Conservation (phyloP, 768 basidiomycete genomes). For the Sporobolomyces roseus region DNA sequence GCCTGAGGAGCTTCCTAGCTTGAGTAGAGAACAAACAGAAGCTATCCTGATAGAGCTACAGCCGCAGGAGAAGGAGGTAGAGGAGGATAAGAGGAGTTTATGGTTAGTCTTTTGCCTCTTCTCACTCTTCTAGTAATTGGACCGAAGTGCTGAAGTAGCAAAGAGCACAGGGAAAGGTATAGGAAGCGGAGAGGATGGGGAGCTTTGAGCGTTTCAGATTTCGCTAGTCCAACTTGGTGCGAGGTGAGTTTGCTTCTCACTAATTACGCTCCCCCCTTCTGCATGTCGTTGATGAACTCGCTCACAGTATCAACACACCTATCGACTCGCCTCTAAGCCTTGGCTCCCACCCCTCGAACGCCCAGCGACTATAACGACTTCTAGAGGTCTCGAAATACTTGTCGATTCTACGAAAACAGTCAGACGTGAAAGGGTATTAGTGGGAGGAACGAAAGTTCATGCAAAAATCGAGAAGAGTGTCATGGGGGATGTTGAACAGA, state of each 20-base stretch:
- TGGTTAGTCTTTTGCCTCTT: not conserved
- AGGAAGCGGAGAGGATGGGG: slow-evolving; percentile 24
- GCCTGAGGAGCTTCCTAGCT: not conserved
- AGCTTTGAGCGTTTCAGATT: slow-evolving; percentile 22
- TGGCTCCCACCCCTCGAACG: slow-evolving; percentile 26
- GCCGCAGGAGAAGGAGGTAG: too few species aligned
- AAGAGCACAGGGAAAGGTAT: slow-evolving; percentile 24
- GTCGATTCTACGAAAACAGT: slow-evolving; percentile 58
- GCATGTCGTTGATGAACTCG: not conserved
- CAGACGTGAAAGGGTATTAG: slow-evolving; percentile 53
- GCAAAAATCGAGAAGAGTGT: slow-evolving; percentile 71
- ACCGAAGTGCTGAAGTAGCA: too few species aligned
- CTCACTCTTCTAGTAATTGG: too few species aligned
- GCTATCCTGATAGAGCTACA: not conserved
- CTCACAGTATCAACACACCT: slow-evolving; percentile 37
- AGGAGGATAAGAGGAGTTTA: slow-evolving; percentile 11
- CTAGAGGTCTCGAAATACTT: slow-evolving; percentile 18
- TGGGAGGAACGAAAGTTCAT: slow-evolving; percentile 71
- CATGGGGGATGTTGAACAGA: slow-evolving; percentile 54
- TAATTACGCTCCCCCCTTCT: too few species aligned
- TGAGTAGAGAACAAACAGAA: not conserved
- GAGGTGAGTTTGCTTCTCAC: slow-evolving; percentile 3
- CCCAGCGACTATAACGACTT: slow-evolving; percentile 17
- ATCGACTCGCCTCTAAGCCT: slow-evolving; percentile 29
- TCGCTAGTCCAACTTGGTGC: slow-evolving; percentile 29